A percentile compares a stretch with the other conserved stretches of the same genome.
Conservation (phyloP, 345 rosid species). For the Arabidopsis arenosa region DNA sequence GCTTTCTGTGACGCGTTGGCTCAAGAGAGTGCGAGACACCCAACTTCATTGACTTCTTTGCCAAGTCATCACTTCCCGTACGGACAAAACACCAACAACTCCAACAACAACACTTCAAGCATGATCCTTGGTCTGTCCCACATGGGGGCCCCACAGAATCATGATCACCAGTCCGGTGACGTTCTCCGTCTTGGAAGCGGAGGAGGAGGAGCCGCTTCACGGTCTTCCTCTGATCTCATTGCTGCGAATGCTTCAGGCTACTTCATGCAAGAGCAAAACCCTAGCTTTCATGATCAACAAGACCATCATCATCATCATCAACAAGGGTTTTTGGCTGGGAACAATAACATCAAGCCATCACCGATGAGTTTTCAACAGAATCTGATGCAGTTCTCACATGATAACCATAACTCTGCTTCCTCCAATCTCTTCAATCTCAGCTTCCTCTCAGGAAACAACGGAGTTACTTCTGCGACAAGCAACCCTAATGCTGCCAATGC, state of each 20-base stretch:
- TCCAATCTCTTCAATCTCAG: slow-evolving; percentile 60
- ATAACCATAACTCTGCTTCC: slow-evolving; percentile 40
- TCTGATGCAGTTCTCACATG: slow-evolving; percentile 61
- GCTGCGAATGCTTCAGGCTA: slow-evolving; percentile 54
- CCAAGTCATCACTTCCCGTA: slow-evolving; percentile 61
- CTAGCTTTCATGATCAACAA: slow-evolving; percentile 54
- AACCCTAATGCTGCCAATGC: slow-evolving; percentile 45
- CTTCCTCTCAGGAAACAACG: slow-evolving; percentile 54
- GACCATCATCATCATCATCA: slow-evolving; percentile 50
- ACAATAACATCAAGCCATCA: slow-evolving; percentile 40
- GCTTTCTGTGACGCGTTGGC: slow-evolving; percentile 88
- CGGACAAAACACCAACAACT: slow-evolving; percentile 52
- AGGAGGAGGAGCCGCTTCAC: slow-evolving; percentile 45
- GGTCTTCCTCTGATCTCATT: slow-evolving; percentile 59
- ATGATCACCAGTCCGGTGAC: slow-evolving; percentile 52
- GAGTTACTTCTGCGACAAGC: slow-evolving; percentile 40
- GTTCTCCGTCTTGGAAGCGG: slow-evolving; percentile 58
- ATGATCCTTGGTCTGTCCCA: slow-evolving; percentile 66
- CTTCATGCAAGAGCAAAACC: slow-evolving; percentile 63
- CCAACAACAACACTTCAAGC: slow-evolving; percentile 53
- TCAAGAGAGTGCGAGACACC: slow-evolving; percentile 80
- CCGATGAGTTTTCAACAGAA: slow-evolving; percentile 51
- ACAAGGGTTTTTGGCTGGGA: slow-evolving; percentile 48
- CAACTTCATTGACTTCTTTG: slow-evolving; percentile 59
- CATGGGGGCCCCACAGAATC: slow-evolving; percentile 53